Evolutionary conservation across 192 early-diverging fungal genomes (phyloP).

Genomic region (Podila clonocystis): DNA sequence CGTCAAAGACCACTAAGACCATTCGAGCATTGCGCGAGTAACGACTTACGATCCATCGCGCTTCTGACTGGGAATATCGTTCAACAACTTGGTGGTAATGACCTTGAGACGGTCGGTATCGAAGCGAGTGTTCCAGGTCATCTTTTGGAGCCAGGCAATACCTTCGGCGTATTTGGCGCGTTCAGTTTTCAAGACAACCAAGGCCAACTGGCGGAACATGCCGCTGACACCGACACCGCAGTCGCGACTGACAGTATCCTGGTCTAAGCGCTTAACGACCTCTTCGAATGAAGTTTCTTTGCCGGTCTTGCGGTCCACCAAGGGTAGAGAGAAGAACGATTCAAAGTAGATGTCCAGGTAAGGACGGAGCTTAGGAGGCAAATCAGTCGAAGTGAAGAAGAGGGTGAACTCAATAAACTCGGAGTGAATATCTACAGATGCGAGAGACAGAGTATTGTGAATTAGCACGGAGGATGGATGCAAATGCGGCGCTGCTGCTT

Average conservation of each 20-base stretch:
- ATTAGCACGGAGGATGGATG: neutral
- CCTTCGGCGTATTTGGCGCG: slow-evolving; percentile 60
- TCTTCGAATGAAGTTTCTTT: slow-evolving; percentile 56
- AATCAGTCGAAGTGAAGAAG: slow-evolving; percentile 53
- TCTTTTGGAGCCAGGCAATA: slow-evolving; percentile 62
- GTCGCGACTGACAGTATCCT: slow-evolving; percentile 62
- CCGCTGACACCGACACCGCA: slow-evolving; percentile 49
- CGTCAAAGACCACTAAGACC: neutral
- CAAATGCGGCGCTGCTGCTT: neutral
- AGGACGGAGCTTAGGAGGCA: slow-evolving; percentile 58
- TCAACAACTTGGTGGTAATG: slow-evolving; percentile 59
- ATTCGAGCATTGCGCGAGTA: neutral
- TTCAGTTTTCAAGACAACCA: slow-evolving; percentile 49
- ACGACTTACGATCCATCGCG: slow-evolving; percentile 61
- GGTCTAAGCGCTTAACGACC: slow-evolving; percentile 60
- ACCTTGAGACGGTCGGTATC: slow-evolving; percentile 65
- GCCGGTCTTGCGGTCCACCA: slow-evolving; percentile 51
- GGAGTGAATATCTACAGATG: slow-evolving; percentile 58
- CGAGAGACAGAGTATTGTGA: neutral
- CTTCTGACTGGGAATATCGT: slow-evolving; percentile 66
- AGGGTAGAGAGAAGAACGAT: slow-evolving; percentile 62
- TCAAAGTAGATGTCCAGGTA: slow-evolving; percentile 65
- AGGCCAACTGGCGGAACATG: slow-evolving; percentile 50
- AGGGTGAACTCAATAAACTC: slow-evolving; percentile 61
- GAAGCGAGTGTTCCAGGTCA: slow-evolving; percentile 66